phyloP scores from a whole-genome alignment of 225 moss, liverwort and hornwort genomes.

The Rhytidiadelphus loreus region DNA sequence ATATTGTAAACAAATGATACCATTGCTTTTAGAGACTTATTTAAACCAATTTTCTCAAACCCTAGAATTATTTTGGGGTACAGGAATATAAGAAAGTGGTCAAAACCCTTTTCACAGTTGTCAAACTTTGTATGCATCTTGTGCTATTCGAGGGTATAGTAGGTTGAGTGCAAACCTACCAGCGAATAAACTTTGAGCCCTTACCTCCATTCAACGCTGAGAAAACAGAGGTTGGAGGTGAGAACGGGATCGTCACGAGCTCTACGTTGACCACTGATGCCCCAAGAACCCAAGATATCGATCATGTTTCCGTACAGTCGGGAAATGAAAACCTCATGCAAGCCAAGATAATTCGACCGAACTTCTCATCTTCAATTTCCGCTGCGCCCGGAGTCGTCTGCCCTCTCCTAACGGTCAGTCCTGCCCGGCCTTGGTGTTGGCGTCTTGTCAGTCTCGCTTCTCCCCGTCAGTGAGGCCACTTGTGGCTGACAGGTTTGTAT shows the following conservation, averaged over 20 bases:
- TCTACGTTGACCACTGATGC: not conserved
- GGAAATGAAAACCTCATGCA: not conserved
- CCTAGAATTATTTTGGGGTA: accelerated
- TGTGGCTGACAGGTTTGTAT: too few relatives aligned
- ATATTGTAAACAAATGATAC: too few relatives aligned
- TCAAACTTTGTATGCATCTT: not conserved
- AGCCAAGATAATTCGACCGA: not conserved
- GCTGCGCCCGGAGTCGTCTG: too few relatives aligned
- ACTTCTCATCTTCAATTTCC: not conserved
- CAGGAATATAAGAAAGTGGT: not conserved
- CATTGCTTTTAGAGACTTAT: not conserved
- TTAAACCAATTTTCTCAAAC: not conserved
- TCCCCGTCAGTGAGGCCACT: too few relatives aligned
- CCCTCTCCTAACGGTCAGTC: too few relatives aligned
- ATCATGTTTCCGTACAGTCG: not conserved
- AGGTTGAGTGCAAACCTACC: not conserved
- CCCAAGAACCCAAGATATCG: not conserved
- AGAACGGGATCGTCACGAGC: too few relatives aligned
- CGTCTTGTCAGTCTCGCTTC: too few relatives aligned
- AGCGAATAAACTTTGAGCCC: not conserved
- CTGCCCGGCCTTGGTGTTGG: too few relatives aligned
- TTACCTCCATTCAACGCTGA: not conserved
- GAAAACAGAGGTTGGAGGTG: too few relatives aligned
- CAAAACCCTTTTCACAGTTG: not conserved
- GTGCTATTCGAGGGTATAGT: not conserved